phyloP scores from a whole-genome alignment of 208 protist genomes.

The Leishmania major region DNA sequence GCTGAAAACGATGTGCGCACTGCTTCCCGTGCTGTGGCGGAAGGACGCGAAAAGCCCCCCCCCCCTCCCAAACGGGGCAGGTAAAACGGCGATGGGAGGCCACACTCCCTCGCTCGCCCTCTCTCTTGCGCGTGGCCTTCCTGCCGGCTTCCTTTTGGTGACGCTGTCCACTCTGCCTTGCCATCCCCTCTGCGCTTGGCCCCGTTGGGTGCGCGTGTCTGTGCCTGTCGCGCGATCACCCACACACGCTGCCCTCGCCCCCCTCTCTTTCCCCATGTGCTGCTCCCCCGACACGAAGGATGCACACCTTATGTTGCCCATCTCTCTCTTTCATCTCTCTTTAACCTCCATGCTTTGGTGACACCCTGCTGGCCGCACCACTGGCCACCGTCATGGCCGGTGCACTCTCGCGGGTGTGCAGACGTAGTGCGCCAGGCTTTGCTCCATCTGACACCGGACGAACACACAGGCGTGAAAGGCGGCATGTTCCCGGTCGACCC shows the following conservation, averaged over 20 bases:
- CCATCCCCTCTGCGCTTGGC: not conserved
- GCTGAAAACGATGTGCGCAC: not conserved
- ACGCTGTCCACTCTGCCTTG: not conserved
- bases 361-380: not conserved
- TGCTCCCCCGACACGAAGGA: not conserved
- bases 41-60: not conserved
- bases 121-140: not conserved
- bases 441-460: not conserved
- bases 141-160: not conserved
- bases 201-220: not conserved
- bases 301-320: not conserved
- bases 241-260: not conserved
- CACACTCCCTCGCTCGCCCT: not conserved
- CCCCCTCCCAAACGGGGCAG: too few species aligned
- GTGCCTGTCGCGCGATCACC: not conserved
- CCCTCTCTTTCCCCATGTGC: not conserved
- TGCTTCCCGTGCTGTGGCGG: not conserved
- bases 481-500: constrained; percentile 9
- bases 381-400: not conserved
- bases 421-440: not conserved
- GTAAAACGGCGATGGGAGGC: not conserved
- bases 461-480: not conserved
- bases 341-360: not conserved
- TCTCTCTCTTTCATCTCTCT: not conserved
- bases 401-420: not conserved